Conservation (phyloP, 78 protist genomes). For the Salpingoeca rosetta region DNA sequence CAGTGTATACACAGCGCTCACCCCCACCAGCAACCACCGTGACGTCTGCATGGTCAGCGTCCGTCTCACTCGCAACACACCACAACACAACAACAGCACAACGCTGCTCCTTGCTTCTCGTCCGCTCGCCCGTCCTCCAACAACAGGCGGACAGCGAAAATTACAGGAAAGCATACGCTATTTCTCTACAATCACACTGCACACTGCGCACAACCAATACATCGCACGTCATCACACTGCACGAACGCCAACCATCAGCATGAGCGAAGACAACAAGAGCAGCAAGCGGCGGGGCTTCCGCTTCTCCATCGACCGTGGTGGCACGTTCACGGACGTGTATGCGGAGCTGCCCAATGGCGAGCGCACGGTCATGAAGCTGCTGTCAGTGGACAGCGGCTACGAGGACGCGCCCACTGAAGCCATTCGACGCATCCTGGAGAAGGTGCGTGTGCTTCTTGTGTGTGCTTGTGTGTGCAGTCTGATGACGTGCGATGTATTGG, state of each 20-base stretch:
- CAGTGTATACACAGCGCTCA: too few species aligned
- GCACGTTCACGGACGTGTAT: slow-evolving; percentile 83
- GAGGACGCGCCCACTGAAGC: slow-evolving; percentile 90
- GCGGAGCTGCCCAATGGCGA: slow-evolving; percentile 21
- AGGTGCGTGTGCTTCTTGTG: too few species aligned
- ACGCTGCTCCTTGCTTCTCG: background rate
- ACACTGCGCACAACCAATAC: background rate
- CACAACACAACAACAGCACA: too few species aligned
- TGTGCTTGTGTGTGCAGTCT: too few species aligned
- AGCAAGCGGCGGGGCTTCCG: slow-evolving; percentile 62
- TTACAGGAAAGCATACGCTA: too few species aligned
- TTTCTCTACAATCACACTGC: too few species aligned
- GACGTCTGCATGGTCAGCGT: too few species aligned
- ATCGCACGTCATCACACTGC: background rate
- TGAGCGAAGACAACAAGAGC: background rate
- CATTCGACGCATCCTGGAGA: slow-evolving; percentile 67
- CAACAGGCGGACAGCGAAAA: background rate
- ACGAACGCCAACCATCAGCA: background rate
- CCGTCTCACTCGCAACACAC: too few species aligned
- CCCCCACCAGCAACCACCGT: too few species aligned
- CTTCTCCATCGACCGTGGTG: slow-evolving; percentile 89
- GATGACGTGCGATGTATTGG: background rate
- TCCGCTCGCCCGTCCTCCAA: background rate
- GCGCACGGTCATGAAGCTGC: slow-evolving; percentile 56
- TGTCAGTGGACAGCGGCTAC: slow-evolving; percentile 83